A percentile compares a stretch with the other conserved stretches of the same genome.
These are phyloP conservation scores for Sporisorium sorghi DNA, from an alignment of 1,284 basidiomycete species.

Conservation along the genomic window DNA sequence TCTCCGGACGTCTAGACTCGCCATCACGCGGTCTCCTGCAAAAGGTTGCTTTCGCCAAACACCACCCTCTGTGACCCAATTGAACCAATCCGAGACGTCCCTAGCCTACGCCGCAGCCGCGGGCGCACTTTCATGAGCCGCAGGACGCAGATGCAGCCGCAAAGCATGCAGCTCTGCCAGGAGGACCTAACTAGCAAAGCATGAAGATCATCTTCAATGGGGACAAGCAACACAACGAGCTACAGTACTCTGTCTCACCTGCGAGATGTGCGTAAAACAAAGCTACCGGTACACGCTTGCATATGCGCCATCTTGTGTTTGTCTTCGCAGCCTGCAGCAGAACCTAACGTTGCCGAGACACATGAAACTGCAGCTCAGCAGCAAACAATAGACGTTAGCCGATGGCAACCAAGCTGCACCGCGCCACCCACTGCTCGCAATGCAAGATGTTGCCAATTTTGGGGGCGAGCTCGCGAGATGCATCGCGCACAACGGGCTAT, in stretches of 20 bases:
- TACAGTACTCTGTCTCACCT: not conserved
- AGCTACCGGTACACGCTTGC: not conserved
- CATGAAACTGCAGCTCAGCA: not conserved
- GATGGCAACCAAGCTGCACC: not conserved
- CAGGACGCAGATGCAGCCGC: not conserved
- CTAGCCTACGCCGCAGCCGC: not conserved
- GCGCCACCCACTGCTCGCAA: too few relatives aligned
- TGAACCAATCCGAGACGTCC: not conserved
- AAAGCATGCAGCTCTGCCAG: too few relatives aligned
- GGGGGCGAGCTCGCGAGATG: not conserved
- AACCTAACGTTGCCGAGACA: constrained; percentile 1
- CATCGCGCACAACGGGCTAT: not conserved
- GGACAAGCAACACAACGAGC: not conserved
- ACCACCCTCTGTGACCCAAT: not conserved
- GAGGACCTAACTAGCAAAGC: too few relatives aligned
- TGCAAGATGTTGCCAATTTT: constrained; percentile 2
- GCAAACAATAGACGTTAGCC: not conserved
- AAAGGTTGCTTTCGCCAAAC: not conserved
- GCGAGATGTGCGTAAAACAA: not conserved
- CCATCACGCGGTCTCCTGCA: not conserved
- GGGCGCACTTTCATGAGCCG: not conserved
- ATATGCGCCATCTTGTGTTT: not conserved
- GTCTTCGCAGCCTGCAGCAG: not conserved
- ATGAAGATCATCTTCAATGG: too few relatives aligned
- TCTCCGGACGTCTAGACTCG: not conserved